Conservation (phyloP, 805 yeast genomes). For the Candida saitoana region DNA sequence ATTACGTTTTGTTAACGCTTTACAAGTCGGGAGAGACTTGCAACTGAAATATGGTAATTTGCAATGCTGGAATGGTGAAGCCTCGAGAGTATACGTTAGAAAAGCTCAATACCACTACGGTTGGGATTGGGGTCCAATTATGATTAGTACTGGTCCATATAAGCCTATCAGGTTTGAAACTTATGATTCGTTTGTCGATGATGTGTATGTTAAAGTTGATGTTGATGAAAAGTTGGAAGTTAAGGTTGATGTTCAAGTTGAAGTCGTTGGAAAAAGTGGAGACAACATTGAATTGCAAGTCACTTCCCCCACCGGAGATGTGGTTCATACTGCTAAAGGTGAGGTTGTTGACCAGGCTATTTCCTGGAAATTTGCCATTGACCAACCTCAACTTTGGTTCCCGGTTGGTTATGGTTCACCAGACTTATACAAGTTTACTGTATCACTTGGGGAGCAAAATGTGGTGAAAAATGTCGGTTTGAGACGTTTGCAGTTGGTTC, state of each 20-base stretch:
- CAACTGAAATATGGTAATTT: constrained; percentile 26
- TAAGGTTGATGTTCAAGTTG: constrained; percentile 10
- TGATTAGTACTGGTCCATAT: constrained; percentile 45
- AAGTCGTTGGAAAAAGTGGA: not conserved
- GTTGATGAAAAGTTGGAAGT: constrained; percentile 7
- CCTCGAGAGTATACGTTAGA: constrained; percentile 40
- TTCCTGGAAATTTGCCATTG: constrained; percentile 10
- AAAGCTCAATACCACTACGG: constrained; percentile 55
- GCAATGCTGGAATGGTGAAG: constrained; percentile 40
- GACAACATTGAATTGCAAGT: constrained; percentile 9
- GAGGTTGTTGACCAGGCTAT: not conserved
- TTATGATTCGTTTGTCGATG: constrained; percentile 13
- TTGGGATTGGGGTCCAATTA: constrained; percentile 55
- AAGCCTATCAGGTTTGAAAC: constrained; percentile 29
- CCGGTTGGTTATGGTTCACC: constrained; percentile 38
- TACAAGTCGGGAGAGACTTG: constrained; percentile 27
- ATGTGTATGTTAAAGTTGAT: constrained; percentile 14
- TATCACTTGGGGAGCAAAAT: constrained; percentile 11
- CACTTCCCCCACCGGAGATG: constrained; percentile 11
- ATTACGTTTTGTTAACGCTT: constrained; percentile 37
- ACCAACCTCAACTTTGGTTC: constrained; percentile 37
- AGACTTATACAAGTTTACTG: constrained; percentile 23
- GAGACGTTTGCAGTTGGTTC: constrained; percentile 39
- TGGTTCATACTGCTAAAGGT: constrained; percentile 2
- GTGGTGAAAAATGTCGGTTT: constrained; percentile 31